Evolutionary conservation across 352 stramenopile species (phyloP), one percentile per base, ranked within the genome.

Genomic region (Pythium brachiatum): DNA sequence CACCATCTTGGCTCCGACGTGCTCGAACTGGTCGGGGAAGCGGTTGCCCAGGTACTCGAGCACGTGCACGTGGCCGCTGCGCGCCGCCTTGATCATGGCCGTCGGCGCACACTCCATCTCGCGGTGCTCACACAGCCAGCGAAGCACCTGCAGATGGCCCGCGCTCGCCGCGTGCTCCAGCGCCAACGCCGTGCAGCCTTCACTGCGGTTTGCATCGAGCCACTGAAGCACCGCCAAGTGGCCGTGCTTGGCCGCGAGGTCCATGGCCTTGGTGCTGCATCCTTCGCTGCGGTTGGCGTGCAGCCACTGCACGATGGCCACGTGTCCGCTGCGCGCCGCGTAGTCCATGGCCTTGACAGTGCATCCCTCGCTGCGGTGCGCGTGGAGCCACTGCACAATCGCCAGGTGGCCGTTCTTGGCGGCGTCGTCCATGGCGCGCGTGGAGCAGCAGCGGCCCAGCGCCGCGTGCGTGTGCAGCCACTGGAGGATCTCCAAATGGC

Each of bases 401-500:
- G 78, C 66, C 3, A 89, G 43, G 26, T 89, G 73, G 7, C 78
- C 79, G 57, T 82, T 83, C 59, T 87, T 78, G 7, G 79, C 78
- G 3, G 79, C 79, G 36, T 88, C 64, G 64, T 89, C 79, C 77
- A 88, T 86, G n/a, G 79, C 76, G 25, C 76, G 77, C 43, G 73
- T 74, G 0, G 78, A 86, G 62, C 75, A 86, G 62, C 75, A 57
- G 25, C 75, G 44, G 76, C 51, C 39, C 76, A 78, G 2, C 27
- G 57, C 41, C 73, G 73, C 34, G 52, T 83, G 60, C 13, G 61
- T 48, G 39, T 87, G 69, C 6, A 90, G 70, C 81, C 81, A 88
- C 64, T 86, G 68, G 21, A 94, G 76, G 60, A 90, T 90, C 66
- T 89, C 81, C 18, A 90, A 41, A 57, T 91, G 78, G 29, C 79